Conservation (phyloP, 768 basidiomycete species). For the Wakefieldia striispora region DNA sequence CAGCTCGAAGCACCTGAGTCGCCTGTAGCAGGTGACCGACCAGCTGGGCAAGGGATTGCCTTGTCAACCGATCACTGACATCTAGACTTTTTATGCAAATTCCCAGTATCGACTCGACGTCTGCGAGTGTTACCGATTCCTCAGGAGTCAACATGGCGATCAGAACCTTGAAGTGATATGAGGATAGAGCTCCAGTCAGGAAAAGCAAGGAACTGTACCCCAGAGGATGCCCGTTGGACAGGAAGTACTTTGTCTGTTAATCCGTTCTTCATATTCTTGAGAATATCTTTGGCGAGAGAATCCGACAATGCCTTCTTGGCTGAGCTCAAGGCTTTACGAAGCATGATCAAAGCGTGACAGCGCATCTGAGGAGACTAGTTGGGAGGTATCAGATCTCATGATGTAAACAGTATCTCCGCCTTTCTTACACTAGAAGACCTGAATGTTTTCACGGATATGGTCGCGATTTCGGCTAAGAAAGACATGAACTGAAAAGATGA, state of each 20-base stretch:
- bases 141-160: conserved; percentile 58
- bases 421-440: conserved; percentile 69
- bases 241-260: conserved; percentile 81
- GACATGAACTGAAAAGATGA: conserved; percentile 77
- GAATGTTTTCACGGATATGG: conserved; percentile 61
- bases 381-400: conserved; percentile 6
- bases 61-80: conserved; percentile 76
- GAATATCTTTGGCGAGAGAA: conserved; percentile 68
- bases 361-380: conserved; percentile 75
- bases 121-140: conserved; percentile 54
- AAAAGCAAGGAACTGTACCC: conserved; percentile 44
- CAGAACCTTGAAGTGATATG: conserved; percentile 42
- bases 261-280: conserved; percentile 76
- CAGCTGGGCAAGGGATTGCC: conserved; percentile 76
- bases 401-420: not conserved
- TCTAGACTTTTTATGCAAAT: conserved; percentile 76
- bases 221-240: conserved; percentile 80
- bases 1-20: conserved; percentile 68
- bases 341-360: conserved; percentile 71
- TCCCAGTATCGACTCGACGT: conserved; percentile 73
- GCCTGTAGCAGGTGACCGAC: conserved; percentile 81
- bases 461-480: conserved; percentile 82
- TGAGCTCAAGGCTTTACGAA: conserved; percentile 75
- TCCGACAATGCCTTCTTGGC: conserved; percentile 88
- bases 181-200: conserved; percentile 8